Conservation (phyloP, 768 basidiomycete genomes). For the Lentinula detonsa region DNA sequence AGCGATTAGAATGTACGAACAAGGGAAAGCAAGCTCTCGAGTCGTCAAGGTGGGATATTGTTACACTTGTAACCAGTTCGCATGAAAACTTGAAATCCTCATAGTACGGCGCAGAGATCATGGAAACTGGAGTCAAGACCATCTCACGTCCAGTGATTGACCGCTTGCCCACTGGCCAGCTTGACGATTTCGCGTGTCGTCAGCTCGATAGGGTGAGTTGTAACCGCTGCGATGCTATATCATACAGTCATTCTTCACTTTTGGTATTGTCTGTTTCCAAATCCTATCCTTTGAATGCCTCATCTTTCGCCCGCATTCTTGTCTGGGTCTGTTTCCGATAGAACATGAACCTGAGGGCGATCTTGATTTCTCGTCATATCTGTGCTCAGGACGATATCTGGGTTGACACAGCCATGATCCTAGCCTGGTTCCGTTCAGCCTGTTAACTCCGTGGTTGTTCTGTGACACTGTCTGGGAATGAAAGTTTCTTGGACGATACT, state of each 20-base stretch:
- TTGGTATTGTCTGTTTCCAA: not conserved
- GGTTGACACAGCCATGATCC: not conserved
- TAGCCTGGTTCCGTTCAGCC: not conserved
- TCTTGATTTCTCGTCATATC: not conserved
- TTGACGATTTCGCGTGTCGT: slow-evolving; percentile 86
- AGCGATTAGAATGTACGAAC: slow-evolving; percentile 71
- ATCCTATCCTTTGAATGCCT: not conserved
- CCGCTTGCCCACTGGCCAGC: slow-evolving; percentile 65
- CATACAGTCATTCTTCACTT: not conserved
- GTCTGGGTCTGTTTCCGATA: too few relatives aligned
- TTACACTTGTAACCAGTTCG: not conserved
- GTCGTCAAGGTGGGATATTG: slow-evolving; percentile 67
- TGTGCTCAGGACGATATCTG: not conserved
- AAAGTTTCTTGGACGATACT: not conserved
- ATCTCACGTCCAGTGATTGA: slow-evolving; percentile 80
- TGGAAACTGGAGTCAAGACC: slow-evolving; percentile 77
- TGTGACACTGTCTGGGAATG: too few relatives aligned
- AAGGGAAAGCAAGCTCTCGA: slow-evolving; percentile 75
- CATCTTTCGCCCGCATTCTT: too few relatives aligned
- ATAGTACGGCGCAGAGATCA: slow-evolving; percentile 83
- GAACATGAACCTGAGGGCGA: too few relatives aligned
- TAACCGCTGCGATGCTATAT: not conserved
- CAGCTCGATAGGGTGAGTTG: slow-evolving; percentile 74
- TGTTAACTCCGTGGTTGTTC: not conserved
- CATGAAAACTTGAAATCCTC: not conserved